Evolutionary conservation across 768 basidiomycete species (phyloP).

Genomic region (Vararia minispora): DNA sequence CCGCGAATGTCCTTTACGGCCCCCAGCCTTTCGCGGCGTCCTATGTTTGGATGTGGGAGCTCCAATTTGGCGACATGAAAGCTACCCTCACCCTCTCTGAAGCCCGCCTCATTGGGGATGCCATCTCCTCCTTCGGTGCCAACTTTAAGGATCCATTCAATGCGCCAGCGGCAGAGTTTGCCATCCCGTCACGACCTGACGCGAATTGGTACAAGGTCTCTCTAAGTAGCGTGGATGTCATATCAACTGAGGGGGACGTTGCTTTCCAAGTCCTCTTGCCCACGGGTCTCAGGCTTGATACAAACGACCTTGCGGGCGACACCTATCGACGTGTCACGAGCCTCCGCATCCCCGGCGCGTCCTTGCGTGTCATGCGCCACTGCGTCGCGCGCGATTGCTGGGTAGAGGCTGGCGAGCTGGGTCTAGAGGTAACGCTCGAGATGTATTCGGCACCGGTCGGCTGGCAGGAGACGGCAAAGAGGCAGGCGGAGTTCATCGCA

Average conservation of each 20-base stretch:
- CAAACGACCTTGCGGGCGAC: conserved; percentile 65
- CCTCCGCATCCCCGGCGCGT: conserved; percentile 41
- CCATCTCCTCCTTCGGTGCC: conserved; percentile 44
- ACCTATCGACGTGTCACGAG: conserved; percentile 54
- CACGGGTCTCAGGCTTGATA: conserved; percentile 51
- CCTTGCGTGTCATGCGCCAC: conserved; percentile 38
- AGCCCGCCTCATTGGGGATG: conserved; percentile 37
- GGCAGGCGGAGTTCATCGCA: conserved; percentile 56
- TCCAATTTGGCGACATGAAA: conserved; percentile 56
- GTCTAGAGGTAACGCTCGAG: conserved; percentile 50
- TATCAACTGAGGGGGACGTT: conserved; percentile 41
- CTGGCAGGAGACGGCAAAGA: conserved; percentile 35
- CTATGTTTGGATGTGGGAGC: conserved; percentile 92
- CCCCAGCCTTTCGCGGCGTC: conserved; percentile 74
- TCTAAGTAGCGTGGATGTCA: conserved; percentile 40
- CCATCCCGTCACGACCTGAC: conserved; percentile 61
- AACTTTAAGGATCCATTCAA: conserved; percentile 73
- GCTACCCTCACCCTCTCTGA: conserved; percentile 44
- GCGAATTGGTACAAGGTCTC: conserved; percentile 54
- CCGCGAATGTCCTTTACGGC: conserved; percentile 81
- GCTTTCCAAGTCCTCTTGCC: conserved; percentile 46
- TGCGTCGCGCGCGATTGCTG: conserved; percentile 35
- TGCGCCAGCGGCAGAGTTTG: conserved; percentile 63
- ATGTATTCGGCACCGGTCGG: conserved; percentile 54
- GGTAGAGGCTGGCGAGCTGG: conserved; percentile 52